Evolutionary conservation across 2,329 filamentous ascomycete genomes (phyloP), one percentile per base, ranked within the genome.

Genomic region (Xylariales sp.): DNA sequence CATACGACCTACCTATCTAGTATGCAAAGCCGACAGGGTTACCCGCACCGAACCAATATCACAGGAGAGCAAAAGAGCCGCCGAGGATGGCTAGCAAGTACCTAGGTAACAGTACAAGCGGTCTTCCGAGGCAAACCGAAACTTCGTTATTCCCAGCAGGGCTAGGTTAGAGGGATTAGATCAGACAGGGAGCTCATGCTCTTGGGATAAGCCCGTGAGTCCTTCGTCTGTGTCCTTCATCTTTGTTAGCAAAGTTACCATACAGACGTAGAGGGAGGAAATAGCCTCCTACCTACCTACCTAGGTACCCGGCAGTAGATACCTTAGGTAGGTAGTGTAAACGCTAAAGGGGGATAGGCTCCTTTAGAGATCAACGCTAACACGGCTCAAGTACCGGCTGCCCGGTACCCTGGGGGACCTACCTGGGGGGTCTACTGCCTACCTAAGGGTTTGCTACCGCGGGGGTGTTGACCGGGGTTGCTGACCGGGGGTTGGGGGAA

Each of bases 1-100:
- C 18, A 58, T 52, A 53, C 55, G 43, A 64, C 50, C 55, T 64
- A 58, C 65, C 46, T 57, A n/a, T 46, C 56, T 50, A 43, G 49
- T n/a, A 61, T 34, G 30, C 36, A 56, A 32, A 7, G 23, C 43
- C 43, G 39, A 32, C 14, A 6, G 53, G 32, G 28, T 55, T 16
- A 53, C 54, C 45, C 46, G 18, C 16, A 16, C 34, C 30, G 45
- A 46, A 54, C 62, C 55, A 56, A 55, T 49, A 50, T n/a, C 36
- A 28, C n/a, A 6, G 9, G 54, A 23, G 46, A n/a, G 18, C 1
- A 58, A 32, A 54, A 32, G 59, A 52, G 30, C 14, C 53, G 36
- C 43, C 45, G 12, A 23, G 23, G 32, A 18, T 28, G 32, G 55
- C 39, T 45, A 28, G 39, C n/a, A 46, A 43, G 53, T 56, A 5